These are phyloP conservation scores for Amylostereum areolatum DNA, from an alignment of 1,284 basidiomycete genomes.

Conservation along the genomic window DNA sequence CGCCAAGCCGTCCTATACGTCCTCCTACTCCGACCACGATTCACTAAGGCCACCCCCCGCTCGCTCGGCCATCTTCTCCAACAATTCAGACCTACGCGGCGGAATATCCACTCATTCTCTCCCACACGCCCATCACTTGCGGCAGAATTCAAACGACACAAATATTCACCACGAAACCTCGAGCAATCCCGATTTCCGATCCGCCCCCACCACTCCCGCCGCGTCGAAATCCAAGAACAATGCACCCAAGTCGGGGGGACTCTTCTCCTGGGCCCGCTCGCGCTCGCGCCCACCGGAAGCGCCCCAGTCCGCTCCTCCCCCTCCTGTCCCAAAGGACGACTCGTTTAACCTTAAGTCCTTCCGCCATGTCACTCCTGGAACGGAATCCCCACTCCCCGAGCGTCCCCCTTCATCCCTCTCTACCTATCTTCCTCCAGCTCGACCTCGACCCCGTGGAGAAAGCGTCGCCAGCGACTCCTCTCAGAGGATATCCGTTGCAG, in stretches of 20 bases:
- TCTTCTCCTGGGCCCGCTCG: conserved; percentile 27
- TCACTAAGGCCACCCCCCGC: conserved; percentile 42
- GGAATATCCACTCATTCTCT: conserved; percentile 57
- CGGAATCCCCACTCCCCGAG: conserved; percentile 22
- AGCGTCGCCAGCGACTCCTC: conserved; percentile 59
- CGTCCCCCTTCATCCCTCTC: conserved; percentile 18
- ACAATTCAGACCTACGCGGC: conserved; percentile 39
- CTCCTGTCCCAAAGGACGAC: conserved; percentile 12
- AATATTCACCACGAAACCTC: no score
- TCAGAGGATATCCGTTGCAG: conserved; percentile 70
- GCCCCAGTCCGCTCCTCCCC: not conserved
- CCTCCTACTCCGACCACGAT: conserved; percentile 31
- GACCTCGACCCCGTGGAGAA: conserved; percentile 44
- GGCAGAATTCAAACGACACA: no score
- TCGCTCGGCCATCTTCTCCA: conserved; percentile 50
- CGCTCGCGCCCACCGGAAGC: conserved; percentile 7
- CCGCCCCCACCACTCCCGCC: conserved; percentile 4
- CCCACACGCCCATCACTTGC: conserved; percentile 28
- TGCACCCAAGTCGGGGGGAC: conserved; percentile 9
- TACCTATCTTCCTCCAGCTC: conserved; percentile 22
- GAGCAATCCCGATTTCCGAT: no score
- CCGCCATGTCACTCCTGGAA: conserved; percentile 46
- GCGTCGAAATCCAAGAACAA: conserved; percentile 9
- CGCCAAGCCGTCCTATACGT: conserved; percentile 22
- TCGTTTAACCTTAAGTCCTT: conserved; percentile 62